Percentiles rank a stretch among this genome's conserved stretches.
Conservation (phyloP, 148 eudicot species). For the Nepenthes mirabilis region DNA sequence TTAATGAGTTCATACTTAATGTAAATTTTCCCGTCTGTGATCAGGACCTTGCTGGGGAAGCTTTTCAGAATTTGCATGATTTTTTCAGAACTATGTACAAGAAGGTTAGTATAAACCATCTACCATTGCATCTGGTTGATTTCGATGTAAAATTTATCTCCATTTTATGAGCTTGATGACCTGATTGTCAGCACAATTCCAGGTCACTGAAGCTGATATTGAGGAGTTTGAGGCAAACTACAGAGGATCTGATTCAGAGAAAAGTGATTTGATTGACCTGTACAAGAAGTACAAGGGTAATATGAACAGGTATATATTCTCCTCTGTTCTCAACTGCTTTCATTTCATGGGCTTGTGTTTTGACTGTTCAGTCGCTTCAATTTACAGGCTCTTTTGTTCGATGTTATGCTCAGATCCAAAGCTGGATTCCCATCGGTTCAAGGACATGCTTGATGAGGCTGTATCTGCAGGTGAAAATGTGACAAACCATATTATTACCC, state of each 20-base stretch:
- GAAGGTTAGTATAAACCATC: constrained; percentile 33
- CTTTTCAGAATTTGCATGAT: constrained; percentile 47
- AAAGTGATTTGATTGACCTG: constrained; percentile 64
- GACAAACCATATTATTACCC: neutral
- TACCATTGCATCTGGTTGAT: neutral
- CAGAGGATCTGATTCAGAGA: constrained; percentile 93
- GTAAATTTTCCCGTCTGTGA: neutral
- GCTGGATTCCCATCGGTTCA: constrained; percentile 92
- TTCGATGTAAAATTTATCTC: neutral
- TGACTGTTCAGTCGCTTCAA: constrained; percentile 3
- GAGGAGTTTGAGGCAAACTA: constrained; percentile 96
- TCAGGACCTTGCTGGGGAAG: constrained; percentile 83
- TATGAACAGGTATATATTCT: constrained; percentile 53
- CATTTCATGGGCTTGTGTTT: neutral
- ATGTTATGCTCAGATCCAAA: constrained; percentile 84
- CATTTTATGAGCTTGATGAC: neutral
- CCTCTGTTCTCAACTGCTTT: neutral
- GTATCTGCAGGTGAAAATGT: constrained; percentile 53
- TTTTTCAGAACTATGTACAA: constrained; percentile 72
- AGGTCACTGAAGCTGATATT: constrained; percentile 89
- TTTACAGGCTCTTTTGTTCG: constrained; percentile 70
- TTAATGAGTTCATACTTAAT: neutral
- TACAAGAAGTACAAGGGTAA: constrained; percentile 73
- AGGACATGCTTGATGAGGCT: constrained; percentile 86
- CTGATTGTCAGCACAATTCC: constrained; percentile 1